Evolutionary conservation across 768 basidiomycete genomes (phyloP).

Genomic region (Phylloporus sp.): DNA sequence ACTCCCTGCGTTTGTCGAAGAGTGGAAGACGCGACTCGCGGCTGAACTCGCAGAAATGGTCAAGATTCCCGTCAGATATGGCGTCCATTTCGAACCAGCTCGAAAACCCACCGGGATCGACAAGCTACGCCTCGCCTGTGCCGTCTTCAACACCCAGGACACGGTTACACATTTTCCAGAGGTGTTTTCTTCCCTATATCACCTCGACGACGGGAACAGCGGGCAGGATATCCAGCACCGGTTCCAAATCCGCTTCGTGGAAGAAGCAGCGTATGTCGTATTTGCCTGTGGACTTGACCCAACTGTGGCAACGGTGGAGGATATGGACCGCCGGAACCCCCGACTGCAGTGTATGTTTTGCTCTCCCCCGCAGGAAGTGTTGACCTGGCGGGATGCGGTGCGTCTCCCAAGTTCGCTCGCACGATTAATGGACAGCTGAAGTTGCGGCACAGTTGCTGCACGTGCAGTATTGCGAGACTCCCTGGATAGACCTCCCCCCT

Average conservation of each 20-base stretch:
- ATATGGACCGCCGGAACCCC: conserved; percentile 13
- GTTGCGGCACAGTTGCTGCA: too few relatives aligned
- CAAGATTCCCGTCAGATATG: not conserved
- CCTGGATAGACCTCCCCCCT: not conserved
- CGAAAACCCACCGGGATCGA: not conserved
- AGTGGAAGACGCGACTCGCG: conserved; percentile 8
- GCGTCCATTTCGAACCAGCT: not conserved
- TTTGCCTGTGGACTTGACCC: conserved; percentile 12
- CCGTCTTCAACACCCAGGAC: conserved; percentile 6
- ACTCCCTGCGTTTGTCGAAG: conserved; percentile 3
- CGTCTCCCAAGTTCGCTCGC: not conserved
- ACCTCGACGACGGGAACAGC: too few relatives aligned
- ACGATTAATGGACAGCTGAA: too few relatives aligned
- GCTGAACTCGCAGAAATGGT: conserved; percentile 7
- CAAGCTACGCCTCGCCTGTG: conserved; percentile 10
- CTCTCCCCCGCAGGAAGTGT: not conserved
- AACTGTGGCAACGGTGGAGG: conserved; percentile 2
- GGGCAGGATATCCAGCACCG: too few relatives aligned
- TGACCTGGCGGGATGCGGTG: conserved; percentile 14
- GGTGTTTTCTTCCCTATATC: not conserved
- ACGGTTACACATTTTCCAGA: not conserved
- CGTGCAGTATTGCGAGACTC: too few relatives aligned
- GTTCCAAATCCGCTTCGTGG: conserved; percentile 1
- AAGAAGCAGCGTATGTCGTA: conserved; percentile 11
- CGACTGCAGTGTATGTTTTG: conserved; percentile 11